phyloP scores from a whole-genome alignment of 2,329 filamentous ascomycete genomes.

The Colletotrichum euphorbiae region DNA sequence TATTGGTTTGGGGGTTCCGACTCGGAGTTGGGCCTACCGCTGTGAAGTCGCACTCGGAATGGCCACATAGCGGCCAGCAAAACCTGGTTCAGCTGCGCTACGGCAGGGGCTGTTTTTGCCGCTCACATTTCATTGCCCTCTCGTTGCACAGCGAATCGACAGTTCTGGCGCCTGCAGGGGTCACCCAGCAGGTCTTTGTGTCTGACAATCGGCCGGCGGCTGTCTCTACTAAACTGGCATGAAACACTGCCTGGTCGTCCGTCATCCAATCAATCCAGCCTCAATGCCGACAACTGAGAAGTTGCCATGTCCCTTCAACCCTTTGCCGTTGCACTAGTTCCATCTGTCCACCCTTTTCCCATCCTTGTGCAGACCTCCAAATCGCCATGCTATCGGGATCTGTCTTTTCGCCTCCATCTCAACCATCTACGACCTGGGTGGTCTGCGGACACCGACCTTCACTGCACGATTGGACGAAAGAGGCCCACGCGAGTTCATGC shows the following conservation, averaged over 20 bases:
- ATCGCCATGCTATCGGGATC: background rate
- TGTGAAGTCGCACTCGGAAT: constrained; percentile 27
- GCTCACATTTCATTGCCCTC: constrained; percentile 28
- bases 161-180: constrained; percentile 32
- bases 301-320: constrained; percentile 25
- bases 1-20: constrained; percentile 18
- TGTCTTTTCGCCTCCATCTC: background rate
- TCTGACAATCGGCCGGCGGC: constrained; percentile 36
- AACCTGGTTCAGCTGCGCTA: background rate
- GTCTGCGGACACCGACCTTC: constrained; percentile 7
- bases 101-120: constrained; percentile 31
- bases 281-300: constrained; percentile 34
- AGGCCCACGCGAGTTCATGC: constrained; percentile 35
- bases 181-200: constrained; percentile 18
- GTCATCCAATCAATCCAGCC: constrained; percentile 34
- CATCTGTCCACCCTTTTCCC: constrained; percentile 3
- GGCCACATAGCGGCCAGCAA: background rate
- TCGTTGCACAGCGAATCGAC: constrained; percentile 29
- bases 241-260: constrained; percentile 31
- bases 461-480: constrained; percentile 35
- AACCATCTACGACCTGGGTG: background rate
- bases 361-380: constrained; percentile 3
- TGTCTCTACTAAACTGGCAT: constrained; percentile 37
- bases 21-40: constrained; percentile 8
- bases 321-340: constrained; percentile 19